A percentile compares a stretch with the other conserved stretches of the same genome.
Conservation (phyloP, 164 flowering plant genomes). For the Dillenia suffruticosa region DNA sequence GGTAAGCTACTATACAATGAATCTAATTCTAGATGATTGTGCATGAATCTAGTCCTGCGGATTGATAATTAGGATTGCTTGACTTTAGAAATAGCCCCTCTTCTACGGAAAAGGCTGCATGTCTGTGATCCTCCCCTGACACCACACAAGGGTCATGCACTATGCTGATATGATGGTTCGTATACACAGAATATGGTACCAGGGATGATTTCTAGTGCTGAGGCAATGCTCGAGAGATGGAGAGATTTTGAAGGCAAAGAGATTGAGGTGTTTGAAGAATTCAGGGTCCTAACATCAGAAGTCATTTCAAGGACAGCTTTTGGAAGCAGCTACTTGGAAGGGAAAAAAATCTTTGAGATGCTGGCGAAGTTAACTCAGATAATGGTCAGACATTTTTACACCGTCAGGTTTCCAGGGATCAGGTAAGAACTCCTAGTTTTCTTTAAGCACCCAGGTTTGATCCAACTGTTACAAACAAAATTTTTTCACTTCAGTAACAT, state of each 20-base stretch:
- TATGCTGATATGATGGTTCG: too few species aligned
- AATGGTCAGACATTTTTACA: not conserved
- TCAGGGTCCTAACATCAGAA: constrained; percentile 2
- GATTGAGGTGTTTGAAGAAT: constrained; percentile 4
- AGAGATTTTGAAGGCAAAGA: constrained; percentile 2
- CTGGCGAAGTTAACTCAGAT: not conserved
- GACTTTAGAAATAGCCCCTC: too few species aligned
- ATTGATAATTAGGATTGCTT: too few species aligned
- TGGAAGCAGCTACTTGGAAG: not conserved
- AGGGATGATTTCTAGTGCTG: constrained; percentile 6
- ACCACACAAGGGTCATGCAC: too few species aligned
- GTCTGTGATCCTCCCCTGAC: too few species aligned
- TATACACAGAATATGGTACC: constrained; percentile 4
- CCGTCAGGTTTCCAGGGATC: not conserved
- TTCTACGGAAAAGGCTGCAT: too few species aligned
- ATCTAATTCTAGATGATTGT: not conserved
- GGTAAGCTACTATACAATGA: constrained; percentile 2
- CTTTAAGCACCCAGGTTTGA: not conserved
- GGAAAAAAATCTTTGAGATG: constrained; percentile 5
- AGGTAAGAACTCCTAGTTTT: not conserved
- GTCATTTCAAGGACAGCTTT: not conserved
- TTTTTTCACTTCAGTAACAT: not conserved
- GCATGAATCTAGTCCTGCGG: not conserved
- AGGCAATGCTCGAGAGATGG: constrained; percentile 5
- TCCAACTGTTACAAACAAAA: not conserved